Evolutionary conservation across 2,329 filamentous ascomycete species (phyloP).

Genomic region (Beauveria sp.): DNA sequence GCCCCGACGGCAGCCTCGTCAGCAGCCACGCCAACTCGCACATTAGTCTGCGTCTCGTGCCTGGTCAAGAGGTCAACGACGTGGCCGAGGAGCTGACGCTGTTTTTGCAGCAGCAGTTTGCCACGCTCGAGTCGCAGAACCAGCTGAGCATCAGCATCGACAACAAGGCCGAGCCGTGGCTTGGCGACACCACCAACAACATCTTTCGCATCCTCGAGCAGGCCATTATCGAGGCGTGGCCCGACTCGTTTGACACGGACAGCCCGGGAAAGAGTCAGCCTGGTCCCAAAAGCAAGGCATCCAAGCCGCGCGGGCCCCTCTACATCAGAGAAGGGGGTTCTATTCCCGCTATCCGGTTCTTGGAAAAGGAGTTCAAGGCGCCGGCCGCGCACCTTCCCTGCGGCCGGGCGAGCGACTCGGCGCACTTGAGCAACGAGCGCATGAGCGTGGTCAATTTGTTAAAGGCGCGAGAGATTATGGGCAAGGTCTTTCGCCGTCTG

Average conservation of each 20-base stretch:
- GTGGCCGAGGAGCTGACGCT: conserved; percentile 60
- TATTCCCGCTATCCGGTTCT: conserved; percentile 86
- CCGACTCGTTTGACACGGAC: conserved; percentile 38
- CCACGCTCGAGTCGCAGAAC: conserved; percentile 70
- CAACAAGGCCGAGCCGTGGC: conserved; percentile 91
- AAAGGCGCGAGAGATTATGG: conserved; percentile 89
- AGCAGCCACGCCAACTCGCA: conserved; percentile 82
- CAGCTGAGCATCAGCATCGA: conserved; percentile 75
- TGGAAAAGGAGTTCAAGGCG: conserved; percentile 89
- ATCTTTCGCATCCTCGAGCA: conserved; percentile 85
- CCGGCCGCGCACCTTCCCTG: conserved; percentile 90
- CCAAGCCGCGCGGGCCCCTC: conserved; percentile 55
- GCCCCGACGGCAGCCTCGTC: conserved; percentile 85
- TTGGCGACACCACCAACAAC: conserved; percentile 82
- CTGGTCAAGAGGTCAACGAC: conserved; percentile 80
- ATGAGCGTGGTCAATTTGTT: conserved; percentile 78
- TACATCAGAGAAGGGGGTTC: conserved; percentile 95
- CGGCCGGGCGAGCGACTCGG: conserved; percentile 87
- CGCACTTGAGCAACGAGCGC: conserved; percentile 94
- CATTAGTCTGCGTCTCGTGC: conserved; percentile 85
- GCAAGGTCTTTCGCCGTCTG: conserved; percentile 69
- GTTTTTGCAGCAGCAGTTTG: conserved; percentile 67
- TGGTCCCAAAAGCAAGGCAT: conserved; percentile 9
- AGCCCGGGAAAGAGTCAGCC: neutral
- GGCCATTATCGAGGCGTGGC: conserved; percentile 78